Percentiles rank a stretch among this genome's conserved stretches.
These are phyloP conservation scores for Chrysanthemum seticuspe DNA, from an alignment of 129 eudicot species.

Conservation along the genomic window DNA sequence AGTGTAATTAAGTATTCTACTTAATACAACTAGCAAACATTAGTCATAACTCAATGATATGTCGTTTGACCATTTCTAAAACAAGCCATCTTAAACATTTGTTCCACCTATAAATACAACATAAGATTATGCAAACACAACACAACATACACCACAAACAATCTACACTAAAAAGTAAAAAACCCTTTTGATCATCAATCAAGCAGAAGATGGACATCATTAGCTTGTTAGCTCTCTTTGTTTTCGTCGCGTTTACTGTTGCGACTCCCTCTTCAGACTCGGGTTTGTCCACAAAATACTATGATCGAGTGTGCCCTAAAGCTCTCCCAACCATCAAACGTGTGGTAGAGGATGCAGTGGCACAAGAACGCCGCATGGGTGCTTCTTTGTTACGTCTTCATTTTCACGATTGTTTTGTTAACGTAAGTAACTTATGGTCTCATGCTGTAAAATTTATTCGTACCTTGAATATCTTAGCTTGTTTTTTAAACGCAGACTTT, in stretches of 20 bases:
- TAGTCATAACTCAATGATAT: too few relatives aligned
- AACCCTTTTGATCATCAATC: background rate
- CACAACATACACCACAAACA: background rate
- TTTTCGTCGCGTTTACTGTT: background rate
- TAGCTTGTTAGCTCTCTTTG: constrained; percentile 14
- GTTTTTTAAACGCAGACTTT: background rate
- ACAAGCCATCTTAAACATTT: background rate
- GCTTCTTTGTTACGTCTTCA: constrained; percentile 49
- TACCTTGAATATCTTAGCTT: too few relatives aligned
- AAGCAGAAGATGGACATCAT: constrained; percentile 15
- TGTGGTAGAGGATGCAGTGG: constrained; percentile 43
- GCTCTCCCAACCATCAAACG: constrained; percentile 44
- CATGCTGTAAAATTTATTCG: too few relatives aligned
- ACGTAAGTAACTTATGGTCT: constrained; percentile 18
- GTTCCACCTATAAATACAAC: constrained; percentile 8
- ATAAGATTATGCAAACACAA: background rate
- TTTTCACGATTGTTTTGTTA: constrained; percentile 58
- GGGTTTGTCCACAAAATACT: constrained; percentile 30
- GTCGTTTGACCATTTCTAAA: background rate
- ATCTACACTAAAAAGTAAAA: background rate
- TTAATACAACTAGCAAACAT: background rate
- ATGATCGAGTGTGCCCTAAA: constrained; percentile 38
- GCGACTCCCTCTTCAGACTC: constrained; percentile 11
- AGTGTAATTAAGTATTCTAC: background rate
- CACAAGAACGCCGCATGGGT: constrained; percentile 49